phyloP scores from a whole-genome alignment of 2,329 filamentous ascomycete species.

The Eutypa lata region DNA sequence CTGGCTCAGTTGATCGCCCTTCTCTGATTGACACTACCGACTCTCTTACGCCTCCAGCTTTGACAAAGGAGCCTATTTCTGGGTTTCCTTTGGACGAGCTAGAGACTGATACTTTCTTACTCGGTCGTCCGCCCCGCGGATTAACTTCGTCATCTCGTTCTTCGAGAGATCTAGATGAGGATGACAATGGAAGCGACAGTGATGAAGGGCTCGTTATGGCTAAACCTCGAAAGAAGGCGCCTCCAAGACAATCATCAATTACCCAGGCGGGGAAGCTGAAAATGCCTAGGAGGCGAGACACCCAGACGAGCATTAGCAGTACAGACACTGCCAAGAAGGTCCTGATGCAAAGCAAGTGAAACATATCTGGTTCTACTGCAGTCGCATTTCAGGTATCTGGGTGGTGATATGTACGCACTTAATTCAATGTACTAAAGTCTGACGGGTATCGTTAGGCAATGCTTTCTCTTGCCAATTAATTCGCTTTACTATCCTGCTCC shows the following conservation, averaged over 20 bases:
- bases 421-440: too few species aligned
- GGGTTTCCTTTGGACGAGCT: conserved; percentile 42
- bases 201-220: conserved; percentile 54
- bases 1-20: conserved; percentile 42
- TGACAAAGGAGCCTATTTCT: conserved; percentile 42
- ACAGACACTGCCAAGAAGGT: conserved; percentile 64
- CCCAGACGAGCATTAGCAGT: conserved; percentile 58
- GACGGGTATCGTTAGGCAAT: too few species aligned
- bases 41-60: conserved; percentile 51
- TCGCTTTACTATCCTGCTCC: too few species aligned
- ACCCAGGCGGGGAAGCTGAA: conserved; percentile 29
- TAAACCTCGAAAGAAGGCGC: conserved; percentile 45
- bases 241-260: conserved; percentile 22
- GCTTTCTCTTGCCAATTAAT: too few species aligned
- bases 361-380: background rate
- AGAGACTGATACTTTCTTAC: conserved; percentile 22
- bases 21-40: conserved; percentile 51
- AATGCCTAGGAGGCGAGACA: conserved; percentile 50
- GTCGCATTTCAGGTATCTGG: background rate
- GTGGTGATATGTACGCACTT: too few species aligned
- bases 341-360: conserved; percentile 32
- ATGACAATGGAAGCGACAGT: conserved; percentile 51
- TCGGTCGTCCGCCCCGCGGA: conserved; percentile 14
- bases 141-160: conserved; percentile 16
- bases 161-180: conserved; percentile 31